Conservation (phyloP, 2,329 filamentous ascomycete species). For the Dothideomycetes sp. region DNA sequence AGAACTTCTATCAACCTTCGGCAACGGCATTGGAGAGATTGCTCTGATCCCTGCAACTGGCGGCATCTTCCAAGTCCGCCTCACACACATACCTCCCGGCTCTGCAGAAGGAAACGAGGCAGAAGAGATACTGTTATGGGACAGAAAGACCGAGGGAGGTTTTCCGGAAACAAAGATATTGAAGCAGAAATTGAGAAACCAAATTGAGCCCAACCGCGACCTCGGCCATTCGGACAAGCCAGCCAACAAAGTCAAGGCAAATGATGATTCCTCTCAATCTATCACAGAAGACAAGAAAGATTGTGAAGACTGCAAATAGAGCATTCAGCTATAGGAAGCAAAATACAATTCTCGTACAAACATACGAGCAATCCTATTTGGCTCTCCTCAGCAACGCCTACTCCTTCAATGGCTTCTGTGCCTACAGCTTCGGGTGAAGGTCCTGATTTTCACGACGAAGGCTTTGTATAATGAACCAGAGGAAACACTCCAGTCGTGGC, state of each 20-base stretch:
- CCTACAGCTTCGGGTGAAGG: neutral
- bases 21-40: conserved; percentile 73
- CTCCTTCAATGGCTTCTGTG: neutral
- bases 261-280: neutral
- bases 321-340: neutral
- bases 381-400: neutral
- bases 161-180: conserved; percentile 93
- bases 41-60: conserved; percentile 78
- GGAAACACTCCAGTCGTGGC: too few species aligned
- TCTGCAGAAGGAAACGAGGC: conserved; percentile 9
- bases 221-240: conserved; percentile 59
- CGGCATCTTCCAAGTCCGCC: conserved; percentile 69
- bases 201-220: conserved; percentile 67
- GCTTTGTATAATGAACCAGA: conserved; percentile 14
- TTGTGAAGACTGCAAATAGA: conserved; percentile 13
- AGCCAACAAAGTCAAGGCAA: conserved; percentile 13
- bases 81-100: conserved; percentile 34
- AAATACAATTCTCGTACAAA: too few species aligned
- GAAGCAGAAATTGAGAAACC: conserved; percentile 73
- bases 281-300: conserved; percentile 2
- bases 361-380: too few species aligned
- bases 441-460: conserved; percentile 14
- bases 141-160: conserved; percentile 74
- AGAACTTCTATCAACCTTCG: conserved; percentile 90
- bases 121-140: conserved; percentile 62